Evolutionary conservation across 2,329 filamentous ascomycete genomes (phyloP).

Genomic region (Ramularia endophylla): DNA sequence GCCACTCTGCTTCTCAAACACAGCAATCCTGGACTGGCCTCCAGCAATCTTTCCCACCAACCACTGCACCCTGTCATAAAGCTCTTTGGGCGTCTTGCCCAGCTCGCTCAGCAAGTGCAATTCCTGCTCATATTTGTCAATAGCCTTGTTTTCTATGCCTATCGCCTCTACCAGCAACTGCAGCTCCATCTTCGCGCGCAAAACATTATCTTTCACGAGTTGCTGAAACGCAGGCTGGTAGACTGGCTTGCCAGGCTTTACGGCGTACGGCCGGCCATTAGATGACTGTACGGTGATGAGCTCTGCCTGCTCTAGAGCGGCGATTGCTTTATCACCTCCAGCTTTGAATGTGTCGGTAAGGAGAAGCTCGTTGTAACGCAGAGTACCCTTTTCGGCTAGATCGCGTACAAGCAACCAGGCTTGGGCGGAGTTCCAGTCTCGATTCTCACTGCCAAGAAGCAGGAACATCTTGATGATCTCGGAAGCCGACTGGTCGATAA

Average conservation of each 20-base stretch:
- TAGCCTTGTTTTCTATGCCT: constrained; percentile 64
- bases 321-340: constrained; percentile 68
- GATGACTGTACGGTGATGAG: constrained; percentile 69
- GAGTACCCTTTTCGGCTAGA: constrained; percentile 59
- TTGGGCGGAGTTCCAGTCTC: constrained; percentile 75
- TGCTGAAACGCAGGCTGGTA: constrained; percentile 76
- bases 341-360: constrained; percentile 68
- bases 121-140: constrained; percentile 76
- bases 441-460: constrained; percentile 51
- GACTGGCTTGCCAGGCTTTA: constrained; percentile 78
- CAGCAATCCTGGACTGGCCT: constrained; percentile 69
- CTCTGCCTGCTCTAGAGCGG: constrained; percentile 76
- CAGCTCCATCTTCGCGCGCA: constrained; percentile 64
- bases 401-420: constrained; percentile 83
- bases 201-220: constrained; percentile 64
- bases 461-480: constrained; percentile 95
- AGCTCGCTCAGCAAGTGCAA: constrained; percentile 64
- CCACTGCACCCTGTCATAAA: constrained; percentile 62
- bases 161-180: constrained; percentile 62
- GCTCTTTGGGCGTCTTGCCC: constrained; percentile 64
- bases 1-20: constrained; percentile 66
- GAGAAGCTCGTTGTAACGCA: constrained; percentile 82
- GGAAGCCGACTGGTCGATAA: constrained; percentile 79
- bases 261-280: constrained; percentile 69
- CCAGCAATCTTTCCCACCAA: constrained; percentile 65